Evolutionary conservation across 2,329 filamentous ascomycete genomes (phyloP).

Genomic region (Tolypocladium amazonense): DNA sequence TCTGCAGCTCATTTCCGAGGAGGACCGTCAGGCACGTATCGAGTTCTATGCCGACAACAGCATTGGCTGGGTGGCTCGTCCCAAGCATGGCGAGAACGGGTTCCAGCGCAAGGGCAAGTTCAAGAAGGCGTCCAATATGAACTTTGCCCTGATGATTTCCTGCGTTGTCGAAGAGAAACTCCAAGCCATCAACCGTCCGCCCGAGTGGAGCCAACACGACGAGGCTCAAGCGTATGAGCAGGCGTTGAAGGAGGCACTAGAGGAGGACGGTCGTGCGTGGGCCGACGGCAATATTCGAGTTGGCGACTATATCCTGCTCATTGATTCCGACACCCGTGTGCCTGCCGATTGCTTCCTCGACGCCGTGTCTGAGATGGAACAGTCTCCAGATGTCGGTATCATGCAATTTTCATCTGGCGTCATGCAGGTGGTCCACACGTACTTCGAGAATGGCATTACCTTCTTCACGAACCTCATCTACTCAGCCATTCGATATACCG

Average conservation of each 20-base stretch:
- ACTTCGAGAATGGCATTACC: conserved; percentile 60
- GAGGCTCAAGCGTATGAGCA: conserved; percentile 57
- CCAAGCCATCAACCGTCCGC: conserved; percentile 40
- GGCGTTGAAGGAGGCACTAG: conserved; percentile 54
- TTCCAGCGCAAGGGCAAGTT: conserved; percentile 56
- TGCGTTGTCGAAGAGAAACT: conserved; percentile 63
- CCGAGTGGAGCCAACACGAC: conserved; percentile 57
- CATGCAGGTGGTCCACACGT: conserved; percentile 68
- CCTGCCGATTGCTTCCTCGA: conserved; percentile 69
- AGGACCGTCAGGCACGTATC: conserved; percentile 51
- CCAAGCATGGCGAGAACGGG: conserved; percentile 51
- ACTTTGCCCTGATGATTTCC: conserved; percentile 57
- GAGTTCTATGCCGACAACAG: conserved; percentile 60
- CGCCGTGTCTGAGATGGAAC: conserved; percentile 73
- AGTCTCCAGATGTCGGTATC: conserved; percentile 67
- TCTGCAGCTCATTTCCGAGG: conserved; percentile 54
- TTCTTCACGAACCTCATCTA: conserved; percentile 69
- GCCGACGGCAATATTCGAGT: conserved; percentile 79
- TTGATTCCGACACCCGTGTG: conserved; percentile 72
- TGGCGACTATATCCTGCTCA: conserved; percentile 67
- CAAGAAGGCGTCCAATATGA: conserved; percentile 66
- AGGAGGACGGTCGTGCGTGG: conserved; percentile 61
- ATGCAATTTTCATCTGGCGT: conserved; percentile 69
- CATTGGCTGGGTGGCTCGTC: conserved; percentile 59
- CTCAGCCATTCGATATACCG: conserved; percentile 66